A percentile compares a stretch with the other conserved stretches of the same genome.
Evolutionary conservation across 1,139 yeast species (phyloP).

Genomic region (Yamadazyma taylorii): DNA sequence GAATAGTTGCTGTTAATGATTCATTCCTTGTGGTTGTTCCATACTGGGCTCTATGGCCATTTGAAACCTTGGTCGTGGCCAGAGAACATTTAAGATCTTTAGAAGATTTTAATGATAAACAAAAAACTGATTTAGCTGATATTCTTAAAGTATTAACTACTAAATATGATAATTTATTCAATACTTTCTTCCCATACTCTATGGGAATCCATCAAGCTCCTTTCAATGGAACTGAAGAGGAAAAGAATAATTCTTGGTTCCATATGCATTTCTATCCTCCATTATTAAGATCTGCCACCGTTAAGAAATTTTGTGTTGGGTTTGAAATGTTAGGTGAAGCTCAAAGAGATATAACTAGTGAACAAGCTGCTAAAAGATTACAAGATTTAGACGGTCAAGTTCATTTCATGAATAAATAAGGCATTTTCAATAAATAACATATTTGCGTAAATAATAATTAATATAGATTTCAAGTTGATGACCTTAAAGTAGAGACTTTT

Average conservation of each 20-base stretch:
- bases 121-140: constrained; percentile 57
- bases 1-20: constrained; percentile 62
- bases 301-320: constrained; percentile 74
- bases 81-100: constrained; percentile 55
- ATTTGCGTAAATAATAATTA: too few species aligned
- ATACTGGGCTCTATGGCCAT: constrained; percentile 86
- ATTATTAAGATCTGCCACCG: constrained; percentile 70
- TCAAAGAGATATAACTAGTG: constrained; percentile 76
- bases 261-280: constrained; percentile 84
- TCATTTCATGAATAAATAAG: constrained; percentile 29
- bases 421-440: too few species aligned
- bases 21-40: constrained; percentile 73
- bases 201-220: constrained; percentile 83
- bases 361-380: constrained; percentile 65
- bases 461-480: not conserved
- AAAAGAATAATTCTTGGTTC: constrained; percentile 56
- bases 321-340: constrained; percentile 80
- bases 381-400: constrained; percentile 43
- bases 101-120: constrained; percentile 47
- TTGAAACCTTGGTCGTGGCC: constrained; percentile 64
- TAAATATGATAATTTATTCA: constrained; percentile 70
- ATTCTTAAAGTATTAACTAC: constrained; percentile 56
- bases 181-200: constrained; percentile 73
- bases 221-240: constrained; percentile 40
- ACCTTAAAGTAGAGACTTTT: too few species aligned